A percentile compares a stretch with the other conserved stretches of the same genome.
phyloP scores from a whole-genome alignment of 148 eudicot species.

The Dysphania ambrosioides region DNA sequence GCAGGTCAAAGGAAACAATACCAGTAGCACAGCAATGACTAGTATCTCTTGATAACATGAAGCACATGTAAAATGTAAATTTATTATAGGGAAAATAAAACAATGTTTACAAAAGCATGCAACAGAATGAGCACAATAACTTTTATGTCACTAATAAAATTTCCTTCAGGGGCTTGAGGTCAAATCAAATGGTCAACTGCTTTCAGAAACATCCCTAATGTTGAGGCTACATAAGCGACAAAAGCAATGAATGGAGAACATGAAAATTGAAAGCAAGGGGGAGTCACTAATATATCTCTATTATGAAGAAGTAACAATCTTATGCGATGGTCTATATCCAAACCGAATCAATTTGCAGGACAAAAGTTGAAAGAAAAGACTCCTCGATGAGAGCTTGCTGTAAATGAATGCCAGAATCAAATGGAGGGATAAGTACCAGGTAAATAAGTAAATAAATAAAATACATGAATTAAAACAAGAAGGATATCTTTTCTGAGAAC shows the following conservation, averaged over 20 bases:
- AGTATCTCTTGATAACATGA: not conserved
- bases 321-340: not conserved
- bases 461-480: not conserved
- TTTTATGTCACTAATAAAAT: not conserved
- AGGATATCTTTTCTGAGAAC: slow-evolving; percentile 87
- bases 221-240: not conserved
- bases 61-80: not conserved
- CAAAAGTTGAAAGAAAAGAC: not conserved
- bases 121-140: not conserved
- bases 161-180: not conserved
- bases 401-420: not conserved
- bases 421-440: not conserved
- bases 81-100: not conserved
- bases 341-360: not conserved
- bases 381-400: not conserved
- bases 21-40: not conserved
- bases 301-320: not conserved
- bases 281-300: not conserved
- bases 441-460: not conserved
- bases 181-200: not conserved
- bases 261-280: not conserved
- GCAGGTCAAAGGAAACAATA: slow-evolving; percentile 66
- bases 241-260: not conserved
- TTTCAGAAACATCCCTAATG: not conserved
- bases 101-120: not conserved